These are phyloP conservation scores for Lasiodiplodia citricola DNA, from an alignment of 2,329 filamentous ascomycete genomes.

Conservation along the genomic window DNA sequence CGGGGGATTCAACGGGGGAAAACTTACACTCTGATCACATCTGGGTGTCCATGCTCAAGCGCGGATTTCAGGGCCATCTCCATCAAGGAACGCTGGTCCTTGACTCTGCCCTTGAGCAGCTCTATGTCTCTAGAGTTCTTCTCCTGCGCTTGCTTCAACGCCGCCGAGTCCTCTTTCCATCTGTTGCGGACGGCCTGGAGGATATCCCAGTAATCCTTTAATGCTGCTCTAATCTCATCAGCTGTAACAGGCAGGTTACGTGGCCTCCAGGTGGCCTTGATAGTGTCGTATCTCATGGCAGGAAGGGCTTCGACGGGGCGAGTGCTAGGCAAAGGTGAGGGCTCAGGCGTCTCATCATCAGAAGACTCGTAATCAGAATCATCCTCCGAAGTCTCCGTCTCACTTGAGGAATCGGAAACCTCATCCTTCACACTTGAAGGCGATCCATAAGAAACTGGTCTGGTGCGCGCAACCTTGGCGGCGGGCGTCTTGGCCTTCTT, in stretches of 20 bases:
- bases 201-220: constrained; percentile 64
- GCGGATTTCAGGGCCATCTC: constrained; percentile 56
- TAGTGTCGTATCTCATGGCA: constrained; percentile 63
- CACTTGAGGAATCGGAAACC: constrained; percentile 51
- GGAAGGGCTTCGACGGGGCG: constrained; percentile 59
- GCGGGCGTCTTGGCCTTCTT: constrained; percentile 33
- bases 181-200: constrained; percentile 64
- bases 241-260: constrained; percentile 56
- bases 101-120: constrained; percentile 61
- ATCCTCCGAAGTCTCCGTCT: constrained; percentile 55
- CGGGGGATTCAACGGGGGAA: constrained; percentile 19
- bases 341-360: constrained; percentile 59
- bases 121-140: constrained; percentile 60
- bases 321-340: constrained; percentile 59
- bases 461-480: constrained; percentile 21
- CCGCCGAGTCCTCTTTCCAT: constrained; percentile 64
- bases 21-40: constrained; percentile 52
- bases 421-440: constrained; percentile 34
- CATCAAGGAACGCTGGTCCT: constrained; percentile 62
- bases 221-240: constrained; percentile 59
- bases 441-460: constrained; percentile 19
- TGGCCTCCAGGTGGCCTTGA: constrained; percentile 66
- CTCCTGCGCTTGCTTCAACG: constrained; percentile 63
- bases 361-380: constrained; percentile 58
- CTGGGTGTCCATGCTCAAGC: constrained; percentile 53